Percentiles rank a stretch among this genome's conserved stretches.
These are phyloP conservation scores for Macrocybe gigantea DNA, from an alignment of 768 basidiomycete species.

Conservation along the genomic window DNA sequence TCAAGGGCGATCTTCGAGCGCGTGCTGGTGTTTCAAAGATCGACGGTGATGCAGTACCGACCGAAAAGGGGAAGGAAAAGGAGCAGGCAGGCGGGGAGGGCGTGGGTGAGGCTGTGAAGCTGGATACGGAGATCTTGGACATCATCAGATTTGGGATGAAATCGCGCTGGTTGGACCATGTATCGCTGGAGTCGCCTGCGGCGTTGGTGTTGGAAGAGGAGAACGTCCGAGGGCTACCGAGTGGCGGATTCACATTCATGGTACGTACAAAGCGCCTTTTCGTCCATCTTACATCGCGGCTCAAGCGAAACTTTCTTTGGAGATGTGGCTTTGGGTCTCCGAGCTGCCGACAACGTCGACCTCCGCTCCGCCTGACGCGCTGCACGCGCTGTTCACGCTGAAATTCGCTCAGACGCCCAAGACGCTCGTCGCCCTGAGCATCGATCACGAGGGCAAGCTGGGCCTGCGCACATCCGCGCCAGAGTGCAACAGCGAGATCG, in stretches of 20 bases:
- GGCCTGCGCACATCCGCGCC: conserved; percentile 36
- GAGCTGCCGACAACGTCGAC: conserved; percentile 21
- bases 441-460: conserved; percentile 54
- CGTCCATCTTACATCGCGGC: too few relatives aligned
- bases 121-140: conserved; percentile 65
- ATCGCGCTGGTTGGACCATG: conserved; percentile 74
- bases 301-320: conserved; percentile 1
- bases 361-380: conserved; percentile 3
- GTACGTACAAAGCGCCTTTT: conserved; percentile 24
- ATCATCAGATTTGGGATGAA: conserved; percentile 66
- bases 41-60: too few relatives aligned
- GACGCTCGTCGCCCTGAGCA: conserved; percentile 34
- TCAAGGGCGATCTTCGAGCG: conserved; percentile 60
- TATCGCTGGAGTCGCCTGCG: conserved; percentile 58
- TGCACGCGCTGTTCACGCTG: conserved; percentile 32
- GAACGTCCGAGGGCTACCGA: conserved; percentile 47
- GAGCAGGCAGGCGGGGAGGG: neutral
- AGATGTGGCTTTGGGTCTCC: conserved; percentile 50
- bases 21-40: conserved; percentile 22
- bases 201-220: conserved; percentile 43
- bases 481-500: conserved; percentile 20
- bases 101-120: conserved; percentile 28
- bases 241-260: conserved; percentile 69
- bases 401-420: conserved; percentile 15
- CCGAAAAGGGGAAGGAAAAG: conserved; percentile 8